These are phyloP conservation scores for Chaetomiaceae sp. DNA, from an alignment of 2,329 filamentous ascomycete genomes.

Conservation along the genomic window DNA sequence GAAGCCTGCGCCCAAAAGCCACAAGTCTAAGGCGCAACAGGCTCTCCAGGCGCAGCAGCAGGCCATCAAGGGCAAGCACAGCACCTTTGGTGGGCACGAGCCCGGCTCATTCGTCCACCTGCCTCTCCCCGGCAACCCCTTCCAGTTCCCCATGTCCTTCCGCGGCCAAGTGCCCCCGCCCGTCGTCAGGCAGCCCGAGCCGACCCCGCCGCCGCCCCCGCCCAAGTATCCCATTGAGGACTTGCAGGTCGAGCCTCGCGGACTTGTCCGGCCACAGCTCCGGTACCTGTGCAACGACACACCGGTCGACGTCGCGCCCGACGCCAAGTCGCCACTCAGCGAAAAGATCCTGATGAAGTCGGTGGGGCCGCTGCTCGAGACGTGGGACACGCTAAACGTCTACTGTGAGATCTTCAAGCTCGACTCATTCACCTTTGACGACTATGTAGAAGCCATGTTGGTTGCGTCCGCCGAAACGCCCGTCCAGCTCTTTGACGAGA, in stretches of 20 bases:
- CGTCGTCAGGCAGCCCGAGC: slow-evolving; percentile 19
- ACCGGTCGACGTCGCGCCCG: slow-evolving; percentile 40
- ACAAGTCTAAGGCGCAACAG: slow-evolving; percentile 50
- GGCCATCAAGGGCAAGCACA: slow-evolving; percentile 36
- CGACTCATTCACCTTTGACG: slow-evolving; percentile 96
- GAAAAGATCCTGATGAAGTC: slow-evolving; percentile 74
- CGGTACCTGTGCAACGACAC: slow-evolving; percentile 71
- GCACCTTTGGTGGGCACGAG: slow-evolving; percentile 34
- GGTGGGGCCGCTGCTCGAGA: slow-evolving; percentile 79
- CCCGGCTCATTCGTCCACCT: slow-evolving; percentile 37
- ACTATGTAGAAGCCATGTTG: slow-evolving; percentile 84
- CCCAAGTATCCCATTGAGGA: slow-evolving; percentile 97
- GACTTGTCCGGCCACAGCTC: slow-evolving; percentile 65
- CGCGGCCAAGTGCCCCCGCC: slow-evolving; percentile 41
- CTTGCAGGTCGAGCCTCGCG: slow-evolving; percentile 69
- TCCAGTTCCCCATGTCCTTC: slow-evolving; percentile 43
- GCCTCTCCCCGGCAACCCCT: slow-evolving; percentile 42
- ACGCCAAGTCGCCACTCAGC: slow-evolving; percentile 39
- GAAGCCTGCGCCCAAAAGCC: slow-evolving; percentile 67
- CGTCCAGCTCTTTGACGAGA: slow-evolving; percentile 82
- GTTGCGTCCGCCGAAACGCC: slow-evolving; percentile 68
- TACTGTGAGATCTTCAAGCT: slow-evolving; percentile 92
- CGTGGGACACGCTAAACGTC: slow-evolving; percentile 97
- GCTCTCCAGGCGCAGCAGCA: slow-evolving; percentile 36
- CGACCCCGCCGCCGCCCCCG: slow-evolving; percentile 54